phyloP scores from a whole-genome alignment of 805 yeast genomes.

The Starmerella gropengiesseri region DNA sequence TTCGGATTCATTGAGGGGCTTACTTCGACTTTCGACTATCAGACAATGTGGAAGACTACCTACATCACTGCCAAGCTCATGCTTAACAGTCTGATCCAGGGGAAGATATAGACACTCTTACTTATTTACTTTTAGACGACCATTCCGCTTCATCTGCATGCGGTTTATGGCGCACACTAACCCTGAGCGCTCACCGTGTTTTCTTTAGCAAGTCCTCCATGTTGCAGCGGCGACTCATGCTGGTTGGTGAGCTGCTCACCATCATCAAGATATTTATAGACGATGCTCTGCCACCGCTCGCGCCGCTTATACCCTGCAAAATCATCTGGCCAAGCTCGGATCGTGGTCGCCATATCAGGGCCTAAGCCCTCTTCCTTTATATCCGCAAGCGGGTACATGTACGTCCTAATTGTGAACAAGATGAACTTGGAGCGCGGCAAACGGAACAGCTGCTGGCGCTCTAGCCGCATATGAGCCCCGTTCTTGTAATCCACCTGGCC shows the following conservation, averaged over 20 bases:
- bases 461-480: conserved; percentile 46
- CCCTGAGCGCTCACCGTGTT: no score
- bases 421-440: conserved; percentile 40
- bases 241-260: background rate
- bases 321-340: conserved; percentile 49
- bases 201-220: no score
- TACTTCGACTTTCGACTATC: conserved; percentile 71
- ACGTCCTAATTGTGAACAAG: conserved; percentile 47
- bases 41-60: conserved; percentile 56
- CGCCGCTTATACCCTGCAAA: conserved; percentile 52
- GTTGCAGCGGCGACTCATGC: no score
- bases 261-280: conserved; percentile 7
- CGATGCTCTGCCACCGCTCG: conserved; percentile 47
- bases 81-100: conserved; percentile 51
- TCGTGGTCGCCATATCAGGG: conserved; percentile 50
- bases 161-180: no score
- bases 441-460: conserved; percentile 47
- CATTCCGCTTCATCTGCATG: no score
- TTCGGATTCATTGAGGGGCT: conserved; percentile 80
- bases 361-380: conserved; percentile 39
- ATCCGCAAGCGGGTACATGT: conserved; percentile 41
- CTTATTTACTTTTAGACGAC: no score
- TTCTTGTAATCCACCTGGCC: conserved; percentile 29
- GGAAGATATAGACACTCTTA: conserved; percentile 62
- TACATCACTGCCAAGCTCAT: conserved; percentile 70